Evolutionary conservation across 169 alveolate genomes (phyloP), one percentile per base, ranked within the genome.

Genomic region (Babesia ovis): DNA sequence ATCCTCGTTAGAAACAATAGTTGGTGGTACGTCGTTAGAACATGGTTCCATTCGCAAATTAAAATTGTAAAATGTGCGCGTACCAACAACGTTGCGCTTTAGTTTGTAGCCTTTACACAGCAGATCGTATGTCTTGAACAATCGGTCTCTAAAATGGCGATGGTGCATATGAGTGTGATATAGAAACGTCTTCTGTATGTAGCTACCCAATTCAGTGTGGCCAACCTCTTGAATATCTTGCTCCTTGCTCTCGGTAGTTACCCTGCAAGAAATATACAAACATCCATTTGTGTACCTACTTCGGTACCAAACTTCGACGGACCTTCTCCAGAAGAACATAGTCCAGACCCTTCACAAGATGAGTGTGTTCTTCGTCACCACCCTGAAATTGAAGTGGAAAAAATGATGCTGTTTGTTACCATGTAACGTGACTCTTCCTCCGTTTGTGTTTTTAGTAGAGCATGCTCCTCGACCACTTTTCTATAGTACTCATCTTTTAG

Each of bases 281-380:
- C 1, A 18, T 31, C 20, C 8, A 70, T 16, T 8, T 14, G 14
- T 1, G 6, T 5, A 41, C 70, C 12, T 12, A 56, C 74, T 32
- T 59, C 9, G 66, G 66, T 2, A 12, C 71, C 41, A 86, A 74
- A 39, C 77, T 81, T 41, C 73, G 84, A 42, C 90, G 64, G 16
- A 88, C 88, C 71, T 88, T 84, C 55, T 88, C 83, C 69, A 88
- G 82, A 23, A 88, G 74, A 41, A 70, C 57, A 42, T 80, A 88
- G 61, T 88, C 93, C 80, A 88, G 84, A 11, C 93, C 93, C 77
- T 88, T 88, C 22, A 88, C 93, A 42, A 84, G 74, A 57, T 88
- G 91, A 1, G 93, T 88, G 45, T 79, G 90, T 31, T 88, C 93
- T 14, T 66, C 87, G 59, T 88, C 91, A 29, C 91, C 93, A 22